phyloP scores from a whole-genome alignment of 768 basidiomycete genomes.

The Boletus sensibilis region DNA sequence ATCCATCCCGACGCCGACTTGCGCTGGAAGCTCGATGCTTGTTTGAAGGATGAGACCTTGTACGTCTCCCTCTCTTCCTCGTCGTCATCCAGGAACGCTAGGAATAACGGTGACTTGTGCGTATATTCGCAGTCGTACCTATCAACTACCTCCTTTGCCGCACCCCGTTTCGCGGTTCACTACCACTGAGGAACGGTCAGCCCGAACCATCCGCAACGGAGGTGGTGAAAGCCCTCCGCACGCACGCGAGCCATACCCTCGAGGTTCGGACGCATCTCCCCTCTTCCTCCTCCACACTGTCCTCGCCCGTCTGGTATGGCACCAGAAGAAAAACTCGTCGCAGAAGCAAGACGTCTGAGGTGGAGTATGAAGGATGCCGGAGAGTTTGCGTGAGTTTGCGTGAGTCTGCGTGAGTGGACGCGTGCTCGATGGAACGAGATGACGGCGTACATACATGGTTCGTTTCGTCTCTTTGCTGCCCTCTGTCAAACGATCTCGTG shows the following conservation, averaged over 20 bases:
- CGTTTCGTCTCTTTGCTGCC: not conserved
- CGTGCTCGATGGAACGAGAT: slow-evolving; percentile 58
- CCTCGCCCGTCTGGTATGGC: slow-evolving; percentile 40
- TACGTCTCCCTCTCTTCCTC: slow-evolving; percentile 33
- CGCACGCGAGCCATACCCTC: slow-evolving; percentile 42
- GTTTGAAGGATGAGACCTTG: slow-evolving; percentile 34
- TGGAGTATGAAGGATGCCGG: slow-evolving; percentile 39
- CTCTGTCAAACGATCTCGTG: not conserved
- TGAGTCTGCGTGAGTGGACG: slow-evolving; percentile 30
- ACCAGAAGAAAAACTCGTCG: slow-evolving; percentile 26
- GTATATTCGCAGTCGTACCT: slow-evolving; percentile 49
- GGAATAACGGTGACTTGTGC: not conserved
- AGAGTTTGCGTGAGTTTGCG: no score
- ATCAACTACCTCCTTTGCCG: slow-evolving; percentile 53
- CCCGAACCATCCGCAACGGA: slow-evolving; percentile 39
- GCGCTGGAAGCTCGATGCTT: slow-evolving; percentile 33
- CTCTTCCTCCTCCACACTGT: slow-evolving; percentile 32
- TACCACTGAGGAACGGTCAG: not conserved
- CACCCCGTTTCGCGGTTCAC: slow-evolving; percentile 29
- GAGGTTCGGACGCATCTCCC: slow-evolving; percentile 62
- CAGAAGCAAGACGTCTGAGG: slow-evolving; percentile 40
- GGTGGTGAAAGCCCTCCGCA: slow-evolving; percentile 60
- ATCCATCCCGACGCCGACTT: no score
- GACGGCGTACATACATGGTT: slow-evolving; percentile 75
- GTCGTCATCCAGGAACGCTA: not conserved